Evolutionary conservation across 2,329 filamentous ascomycete species (phyloP), one percentile per base, ranked within the genome.

Genomic region (Phialemoniopsis sp.): DNA sequence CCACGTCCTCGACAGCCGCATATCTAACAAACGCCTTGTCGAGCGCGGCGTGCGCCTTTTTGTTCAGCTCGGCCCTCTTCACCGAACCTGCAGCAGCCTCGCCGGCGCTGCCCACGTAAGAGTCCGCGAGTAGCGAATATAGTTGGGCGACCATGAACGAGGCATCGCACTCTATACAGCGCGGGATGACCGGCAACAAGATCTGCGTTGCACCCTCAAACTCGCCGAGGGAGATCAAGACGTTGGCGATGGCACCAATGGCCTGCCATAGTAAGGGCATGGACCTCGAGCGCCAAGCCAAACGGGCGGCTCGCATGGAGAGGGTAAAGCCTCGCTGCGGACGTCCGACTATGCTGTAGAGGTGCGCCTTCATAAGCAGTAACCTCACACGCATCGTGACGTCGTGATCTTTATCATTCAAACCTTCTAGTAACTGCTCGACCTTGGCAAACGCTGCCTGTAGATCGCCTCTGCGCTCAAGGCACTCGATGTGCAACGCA

Each of bases 311-410:
- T 32, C 87, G 76, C 52, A 94, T 71, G 5, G 81, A 81, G 5
- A 90, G 72, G 3, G 85, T 88, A 57, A 95, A 89, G 0, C 80
- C 88, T 43, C 85, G 78, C 49, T 87, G 78, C 0, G 88, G 76
- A 3, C 83, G 78, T 3, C 83, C 84, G 32, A 78, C 78, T 48
- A 73, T 76, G 39, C 80, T 76, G 40, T 89, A 80, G 4, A 95
- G 71, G 5, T 77, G 71, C 1, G 81, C 82, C 57, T 95, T 94
- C 36, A 83, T 63, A 3, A 87, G 72, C 13, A 95, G 73, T 1
- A 94, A 71, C 19, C 80, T 78, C 36, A 93, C 70, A 29, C 85
- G 81, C 17, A 87, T 72, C 5, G 80, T 71, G 21, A 91, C 66
- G 4, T 73, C 64, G 3, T 68, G 51, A 16, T 64, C 56, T 3